Evolutionary conservation across 129 eudicot species (phyloP).

Genomic region (Chrysanthemum seticuspe): DNA sequence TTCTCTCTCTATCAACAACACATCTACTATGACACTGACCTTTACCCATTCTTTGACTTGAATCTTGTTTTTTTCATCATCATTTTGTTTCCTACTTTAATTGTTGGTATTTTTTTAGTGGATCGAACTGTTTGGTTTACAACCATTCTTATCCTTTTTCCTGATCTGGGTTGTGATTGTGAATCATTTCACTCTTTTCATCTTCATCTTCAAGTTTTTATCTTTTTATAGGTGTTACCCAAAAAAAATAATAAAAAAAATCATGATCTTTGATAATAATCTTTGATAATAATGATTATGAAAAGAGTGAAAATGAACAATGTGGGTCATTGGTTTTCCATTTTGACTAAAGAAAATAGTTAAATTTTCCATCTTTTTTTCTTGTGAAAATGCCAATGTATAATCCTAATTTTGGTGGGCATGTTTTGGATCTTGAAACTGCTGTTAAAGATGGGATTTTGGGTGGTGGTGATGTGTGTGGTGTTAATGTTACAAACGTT

Average conservation of each 20-base stretch:
- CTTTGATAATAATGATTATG: constrained; percentile 44
- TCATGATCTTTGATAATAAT: constrained; percentile 65
- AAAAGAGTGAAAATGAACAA: not conserved
- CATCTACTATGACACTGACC: not conserved
- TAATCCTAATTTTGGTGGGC: constrained; percentile 44
- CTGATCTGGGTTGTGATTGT: not conserved
- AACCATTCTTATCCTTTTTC: not conserved
- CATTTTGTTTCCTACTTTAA: not conserved
- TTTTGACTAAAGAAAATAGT: constrained; percentile 67
- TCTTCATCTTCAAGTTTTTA: not conserved
- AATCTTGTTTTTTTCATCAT: not conserved
- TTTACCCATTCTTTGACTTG: not conserved
- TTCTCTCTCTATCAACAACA: not conserved
- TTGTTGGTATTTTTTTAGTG: not conserved
- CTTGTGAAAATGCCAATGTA: constrained; percentile 46
- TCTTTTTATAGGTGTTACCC: not conserved
- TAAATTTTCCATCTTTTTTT: too few species aligned
- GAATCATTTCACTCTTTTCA: not conserved
- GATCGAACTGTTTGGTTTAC: not conserved
- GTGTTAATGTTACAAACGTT: constrained; percentile 41
- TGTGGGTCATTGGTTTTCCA: constrained; percentile 52
- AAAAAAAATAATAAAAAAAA: constrained; percentile 34
- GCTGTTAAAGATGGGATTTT: constrained; percentile 72
- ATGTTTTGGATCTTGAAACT: constrained; percentile 63
- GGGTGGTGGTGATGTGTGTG: constrained; percentile 36